A percentile compares a stretch with the other conserved stretches of the same genome.
Evolutionary conservation across 108 stramenopile species (phyloP).

Genomic region (Skeletonema marinoi): DNA sequence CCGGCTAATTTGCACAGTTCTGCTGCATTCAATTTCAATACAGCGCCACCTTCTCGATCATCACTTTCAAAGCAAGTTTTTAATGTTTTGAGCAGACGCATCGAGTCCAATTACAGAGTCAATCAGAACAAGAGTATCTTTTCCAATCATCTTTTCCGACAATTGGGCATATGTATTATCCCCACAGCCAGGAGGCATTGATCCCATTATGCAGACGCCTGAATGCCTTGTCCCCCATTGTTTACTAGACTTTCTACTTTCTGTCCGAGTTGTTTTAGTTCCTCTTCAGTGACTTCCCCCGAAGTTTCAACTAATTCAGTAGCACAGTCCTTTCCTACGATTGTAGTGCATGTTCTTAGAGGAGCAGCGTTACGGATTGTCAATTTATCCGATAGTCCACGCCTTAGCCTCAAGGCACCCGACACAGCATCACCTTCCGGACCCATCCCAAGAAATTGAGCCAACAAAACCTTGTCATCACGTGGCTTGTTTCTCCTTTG

Average conservation of each 20-base stretch:
- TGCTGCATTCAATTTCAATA: slow-evolving; percentile 81
- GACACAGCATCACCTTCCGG: slow-evolving; percentile 70
- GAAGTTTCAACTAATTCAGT: slow-evolving; percentile 89
- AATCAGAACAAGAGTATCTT: slow-evolving; percentile 65
- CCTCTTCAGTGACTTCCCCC: slow-evolving; percentile 53
- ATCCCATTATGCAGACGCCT: slow-evolving; percentile 83
- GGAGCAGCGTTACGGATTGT: slow-evolving; percentile 59
- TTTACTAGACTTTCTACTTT: slow-evolving; percentile 34
- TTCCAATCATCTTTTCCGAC: slow-evolving; percentile 31
- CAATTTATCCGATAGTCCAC: slow-evolving; percentile 53
- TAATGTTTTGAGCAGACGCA: slow-evolving; percentile 44
- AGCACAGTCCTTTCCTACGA: slow-evolving; percentile 66
- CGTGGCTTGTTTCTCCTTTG: slow-evolving; percentile 3
- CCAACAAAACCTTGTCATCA: slow-evolving; percentile 38
- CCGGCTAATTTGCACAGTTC: slow-evolving; percentile 75
- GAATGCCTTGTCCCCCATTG: slow-evolving; percentile 22
- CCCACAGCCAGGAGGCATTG: slow-evolving; percentile 82
- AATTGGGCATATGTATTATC: slow-evolving; percentile 71
- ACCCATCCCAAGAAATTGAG: slow-evolving; percentile 80
- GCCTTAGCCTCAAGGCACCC: slow-evolving; percentile 26
- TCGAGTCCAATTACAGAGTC: slow-evolving; percentile 82
- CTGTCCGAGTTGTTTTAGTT: slow-evolving; percentile 49
- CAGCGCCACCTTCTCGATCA: slow-evolving; percentile 46
- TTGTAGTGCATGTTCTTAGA: slow-evolving; percentile 82
- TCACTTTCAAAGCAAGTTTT: slow-evolving; percentile 7